Base-by-base conservation (phyloP, 2,329 filamentous ascomycete genomes). In the Karstenula rhodostoma region DNA sequence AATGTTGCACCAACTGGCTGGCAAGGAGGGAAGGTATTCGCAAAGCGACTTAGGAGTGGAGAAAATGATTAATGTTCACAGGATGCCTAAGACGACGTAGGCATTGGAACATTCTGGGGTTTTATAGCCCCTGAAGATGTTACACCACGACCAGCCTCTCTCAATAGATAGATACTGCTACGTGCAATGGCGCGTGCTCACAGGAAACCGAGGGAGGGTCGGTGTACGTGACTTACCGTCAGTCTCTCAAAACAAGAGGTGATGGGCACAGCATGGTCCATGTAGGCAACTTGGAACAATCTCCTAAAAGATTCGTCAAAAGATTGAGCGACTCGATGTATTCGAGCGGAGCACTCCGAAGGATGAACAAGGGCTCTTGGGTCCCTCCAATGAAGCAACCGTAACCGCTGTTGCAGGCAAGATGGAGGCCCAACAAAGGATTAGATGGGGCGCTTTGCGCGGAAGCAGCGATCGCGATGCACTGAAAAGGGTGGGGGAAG, bases 171-270 rank as follows among this genome's bases (percentile, higher is more conserved):
- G 27, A 25, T 7, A 35, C 23, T 54, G 40, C 33, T 44, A 10
- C 40, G 40, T 32, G 52, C 52, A 15, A 15, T 37, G 43, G 25
- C n/a, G 23, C 25, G n/a, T 27, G 10, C 17, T 35, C 13, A 7
- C 4, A n/a, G 10, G 29, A 35, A 47, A 27, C 19, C 35, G 9
- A 13, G 27, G 40, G 9, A 46, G 9, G 55, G 60, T 61, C 52
- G 57, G 63, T 56, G 62, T 61, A 67, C 63, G 68, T 76, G 73
- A 74, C 65, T 75, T 74, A 77, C 69, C 64, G 58, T 60, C 62
- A 54, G 54, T 25, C 29, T 35, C 43, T 51, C 47, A 63, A 54
- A 25, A 19, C 8, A 29, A 25, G 33, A 43, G 50, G n/a, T 35
- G 37, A 10, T 35, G 40, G 42, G 33, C 37, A 35, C 25, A 55